These are phyloP conservation scores for Cladosporium sp. DNA, from an alignment of 2,329 filamentous ascomycete species.

Conservation along the genomic window DNA sequence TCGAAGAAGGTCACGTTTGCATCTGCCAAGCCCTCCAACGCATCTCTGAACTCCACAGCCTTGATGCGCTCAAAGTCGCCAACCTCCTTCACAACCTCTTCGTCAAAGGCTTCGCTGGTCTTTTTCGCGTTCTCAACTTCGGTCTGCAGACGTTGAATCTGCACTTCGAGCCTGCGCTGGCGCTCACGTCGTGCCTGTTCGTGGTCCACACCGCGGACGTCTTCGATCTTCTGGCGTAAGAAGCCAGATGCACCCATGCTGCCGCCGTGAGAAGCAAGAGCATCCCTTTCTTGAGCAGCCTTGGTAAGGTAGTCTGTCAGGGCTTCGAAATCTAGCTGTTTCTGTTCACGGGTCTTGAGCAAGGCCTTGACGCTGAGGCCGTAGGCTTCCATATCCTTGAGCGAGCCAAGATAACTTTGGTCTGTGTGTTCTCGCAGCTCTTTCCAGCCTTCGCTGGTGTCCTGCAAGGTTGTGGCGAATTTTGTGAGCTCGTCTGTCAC, in stretches of 20 bases:
- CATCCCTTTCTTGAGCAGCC: constrained; percentile 81
- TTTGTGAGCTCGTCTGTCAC: constrained; percentile 79
- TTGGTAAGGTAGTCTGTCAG: constrained; percentile 95
- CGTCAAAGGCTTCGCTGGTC: constrained; percentile 89
- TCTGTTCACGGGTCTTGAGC: constrained; percentile 91
- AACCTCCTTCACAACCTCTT: constrained; percentile 91
- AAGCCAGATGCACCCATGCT: constrained; percentile 76
- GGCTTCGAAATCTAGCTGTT: constrained; percentile 96
- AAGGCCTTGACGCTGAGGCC: constrained; percentile 82
- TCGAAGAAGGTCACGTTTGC: constrained; percentile 86
- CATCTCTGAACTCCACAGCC: constrained; percentile 83
- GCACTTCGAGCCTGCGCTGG: constrained; percentile 83
- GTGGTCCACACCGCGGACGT: constrained; percentile 94
- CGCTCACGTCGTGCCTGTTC: constrained; percentile 86
- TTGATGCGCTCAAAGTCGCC: constrained; percentile 96
- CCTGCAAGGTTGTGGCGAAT: constrained; percentile 83
- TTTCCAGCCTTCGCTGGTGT: constrained; percentile 75
- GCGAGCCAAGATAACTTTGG: constrained; percentile 87
- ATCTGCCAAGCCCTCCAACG: constrained; percentile 79
- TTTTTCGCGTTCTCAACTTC: constrained; percentile 87
- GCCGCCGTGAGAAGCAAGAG: constrained; percentile 60
- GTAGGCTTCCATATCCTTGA: constrained; percentile 95
- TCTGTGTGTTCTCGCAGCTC: constrained; percentile 88
- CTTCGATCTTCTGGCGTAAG: constrained; percentile 90
- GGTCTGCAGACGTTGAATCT: constrained; percentile 85